Percentiles rank a stretch among this genome's conserved stretches.
These are phyloP conservation scores for Acanthamoeba castellanii DNA, from an alignment of 208 protist genomes.

Conservation along the genomic window DNA sequence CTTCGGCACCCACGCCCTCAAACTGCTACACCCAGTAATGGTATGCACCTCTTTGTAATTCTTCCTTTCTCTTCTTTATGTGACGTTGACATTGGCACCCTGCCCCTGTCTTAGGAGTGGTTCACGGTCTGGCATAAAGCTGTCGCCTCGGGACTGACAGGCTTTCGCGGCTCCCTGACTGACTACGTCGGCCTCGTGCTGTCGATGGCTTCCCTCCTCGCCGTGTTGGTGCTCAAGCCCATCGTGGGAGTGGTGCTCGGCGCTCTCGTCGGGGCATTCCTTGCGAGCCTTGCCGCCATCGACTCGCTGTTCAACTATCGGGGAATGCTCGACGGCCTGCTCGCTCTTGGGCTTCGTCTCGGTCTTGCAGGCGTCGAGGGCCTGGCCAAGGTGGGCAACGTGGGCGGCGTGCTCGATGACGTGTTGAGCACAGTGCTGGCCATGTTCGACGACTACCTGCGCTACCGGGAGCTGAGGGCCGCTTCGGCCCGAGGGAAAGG, in stretches of 20 bases:
- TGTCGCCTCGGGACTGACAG: background rate
- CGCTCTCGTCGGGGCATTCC: background rate
- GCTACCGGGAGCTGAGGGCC: background rate
- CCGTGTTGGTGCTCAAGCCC: background rate
- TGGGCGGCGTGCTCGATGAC: background rate
- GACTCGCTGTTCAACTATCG: slow-evolving; percentile 11
- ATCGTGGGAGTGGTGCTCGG: slow-evolving; percentile 9
- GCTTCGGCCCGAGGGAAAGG: background rate
- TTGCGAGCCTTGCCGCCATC: background rate
- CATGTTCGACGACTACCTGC: slow-evolving; percentile 30
- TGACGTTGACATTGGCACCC: too few species aligned
- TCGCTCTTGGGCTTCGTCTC: background rate
- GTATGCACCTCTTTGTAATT: too few species aligned
- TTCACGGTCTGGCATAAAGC: background rate
- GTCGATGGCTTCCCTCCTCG: background rate
- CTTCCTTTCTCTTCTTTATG: too few species aligned
- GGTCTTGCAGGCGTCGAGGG: background rate
- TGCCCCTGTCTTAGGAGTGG: background rate
- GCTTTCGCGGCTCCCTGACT: background rate
- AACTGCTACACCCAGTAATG: too few species aligned
- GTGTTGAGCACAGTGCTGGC: background rate
- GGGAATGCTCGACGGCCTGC: background rate
- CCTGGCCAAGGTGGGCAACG: background rate
- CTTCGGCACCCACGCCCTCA: too few species aligned
- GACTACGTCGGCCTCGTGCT: background rate